These are phyloP conservation scores for Megacollybia marginata DNA, from an alignment of 768 basidiomycete species.

Conservation along the genomic window DNA sequence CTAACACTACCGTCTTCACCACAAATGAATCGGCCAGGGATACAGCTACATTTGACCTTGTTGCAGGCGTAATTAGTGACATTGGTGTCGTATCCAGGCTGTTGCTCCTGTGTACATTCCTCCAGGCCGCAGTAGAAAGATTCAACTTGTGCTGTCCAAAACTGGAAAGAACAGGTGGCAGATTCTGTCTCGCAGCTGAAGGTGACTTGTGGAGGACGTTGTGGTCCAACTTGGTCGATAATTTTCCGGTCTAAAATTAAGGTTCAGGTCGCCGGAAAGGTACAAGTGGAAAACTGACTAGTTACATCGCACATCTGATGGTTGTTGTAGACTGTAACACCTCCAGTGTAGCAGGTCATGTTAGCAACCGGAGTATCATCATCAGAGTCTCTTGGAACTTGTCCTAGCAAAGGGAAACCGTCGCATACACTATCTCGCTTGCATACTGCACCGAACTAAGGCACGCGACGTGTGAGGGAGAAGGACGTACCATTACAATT, in stretches of 20 bases:
- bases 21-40: constrained; percentile 92
- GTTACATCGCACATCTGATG: constrained; percentile 99
- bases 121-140: constrained; percentile 92
- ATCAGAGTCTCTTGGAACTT: constrained; percentile 27
- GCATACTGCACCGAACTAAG: constrained; percentile 57
- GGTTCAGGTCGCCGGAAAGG: not conserved
- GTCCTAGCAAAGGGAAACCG: constrained; percentile 62
- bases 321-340: constrained; percentile 89
- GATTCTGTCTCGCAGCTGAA: constrained; percentile 75
- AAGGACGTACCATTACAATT: constrained; percentile 85
- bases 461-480: not conserved
- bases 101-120: constrained; percentile 46
- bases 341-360: constrained; percentile 94
- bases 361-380: constrained; percentile 34
- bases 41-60: constrained; percentile 82
- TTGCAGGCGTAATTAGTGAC: constrained; percentile 74
- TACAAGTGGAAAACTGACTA: constrained; percentile 45
- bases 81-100: constrained; percentile 56
- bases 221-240: constrained; percentile 82
- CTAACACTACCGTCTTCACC: constrained; percentile 93
- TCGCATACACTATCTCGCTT: constrained; percentile 72
- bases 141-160: constrained; percentile 93
- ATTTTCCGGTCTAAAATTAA: constrained; percentile 76
- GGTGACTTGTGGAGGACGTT: constrained; percentile 89
- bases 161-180: constrained; percentile 85